These are phyloP conservation scores for Thermomyces lanuginosus DNA, from an alignment of 2,329 filamentous ascomycete genomes.

Conservation along the genomic window DNA sequence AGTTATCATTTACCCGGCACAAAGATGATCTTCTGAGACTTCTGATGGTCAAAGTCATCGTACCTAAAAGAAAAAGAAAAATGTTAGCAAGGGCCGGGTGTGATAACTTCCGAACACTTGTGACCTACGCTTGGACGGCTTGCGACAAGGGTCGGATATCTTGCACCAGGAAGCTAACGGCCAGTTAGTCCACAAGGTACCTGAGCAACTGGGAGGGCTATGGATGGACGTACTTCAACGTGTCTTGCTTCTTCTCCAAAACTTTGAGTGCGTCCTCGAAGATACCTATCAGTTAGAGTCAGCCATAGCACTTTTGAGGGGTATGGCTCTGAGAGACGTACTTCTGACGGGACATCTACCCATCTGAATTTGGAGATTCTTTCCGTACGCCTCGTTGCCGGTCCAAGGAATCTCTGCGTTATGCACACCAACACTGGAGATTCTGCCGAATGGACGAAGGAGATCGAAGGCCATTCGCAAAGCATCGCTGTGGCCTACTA, in stretches of 20 bases:
- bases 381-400: slow-evolving; percentile 47
- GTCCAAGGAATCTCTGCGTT: slow-evolving; percentile 56
- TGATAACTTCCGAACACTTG: too few species aligned
- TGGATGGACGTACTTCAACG: slow-evolving; percentile 42
- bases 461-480: slow-evolving; percentile 55
- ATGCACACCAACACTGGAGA: slow-evolving; percentile 62
- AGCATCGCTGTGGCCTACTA: slow-evolving; percentile 54
- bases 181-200: slow-evolving; percentile 2
- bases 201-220: neutral
- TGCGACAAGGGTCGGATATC: slow-evolving; percentile 54
- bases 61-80: too few species aligned
- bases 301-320: too few species aligned
- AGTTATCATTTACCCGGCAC: slow-evolving; percentile 26
- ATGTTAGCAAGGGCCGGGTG: too few species aligned
- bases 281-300: too few species aligned
- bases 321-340: too few species aligned
- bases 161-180: slow-evolving; percentile 55
- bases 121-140: slow-evolving; percentile 50
- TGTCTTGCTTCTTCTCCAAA: slow-evolving; percentile 49
- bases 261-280: slow-evolving; percentile 49
- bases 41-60: slow-evolving; percentile 54
- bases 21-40: slow-evolving; percentile 60
- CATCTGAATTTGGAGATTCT: slow-evolving; percentile 60
- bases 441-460: slow-evolving; percentile 54
- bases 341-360: slow-evolving; percentile 61